These are phyloP conservation scores for Termitomyces sp. DNA, from an alignment of 768 basidiomycete species.

Conservation along the genomic window DNA sequence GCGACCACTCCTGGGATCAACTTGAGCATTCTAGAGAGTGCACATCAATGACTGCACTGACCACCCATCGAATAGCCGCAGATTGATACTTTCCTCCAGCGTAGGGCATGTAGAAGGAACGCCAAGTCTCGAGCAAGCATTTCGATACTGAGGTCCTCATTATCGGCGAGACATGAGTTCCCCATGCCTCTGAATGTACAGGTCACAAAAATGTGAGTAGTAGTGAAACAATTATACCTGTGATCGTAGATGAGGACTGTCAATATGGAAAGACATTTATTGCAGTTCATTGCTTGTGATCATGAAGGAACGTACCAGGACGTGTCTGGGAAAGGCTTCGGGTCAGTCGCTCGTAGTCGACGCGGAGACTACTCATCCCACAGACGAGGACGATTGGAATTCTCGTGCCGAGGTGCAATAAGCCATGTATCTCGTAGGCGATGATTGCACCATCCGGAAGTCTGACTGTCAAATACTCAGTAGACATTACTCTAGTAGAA, in stretches of 20 bases:
- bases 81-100: slow-evolving; percentile 36
- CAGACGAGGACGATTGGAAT: slow-evolving; percentile 37
- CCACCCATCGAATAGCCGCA: slow-evolving; percentile 53
- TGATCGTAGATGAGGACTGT: slow-evolving; percentile 43
- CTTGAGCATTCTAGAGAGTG: neutral
- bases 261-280: neutral
- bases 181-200: slow-evolving; percentile 35
- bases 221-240: slow-evolving; percentile 14
- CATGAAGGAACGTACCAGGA: slow-evolving; percentile 26
- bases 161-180: slow-evolving; percentile 28
- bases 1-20: slow-evolving; percentile 29
- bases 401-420: slow-evolving; percentile 22
- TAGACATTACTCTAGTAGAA: slow-evolving; percentile 10
- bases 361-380: slow-evolving; percentile 32
- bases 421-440: slow-evolving; percentile 39
- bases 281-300: neutral
- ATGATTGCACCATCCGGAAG: slow-evolving; percentile 39
- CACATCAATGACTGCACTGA: slow-evolving; percentile 14
- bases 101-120: slow-evolving; percentile 28
- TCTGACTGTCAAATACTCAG: slow-evolving; percentile 18
- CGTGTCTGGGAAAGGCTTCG: slow-evolving; percentile 27
- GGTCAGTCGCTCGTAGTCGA: slow-evolving; percentile 35
- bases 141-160: slow-evolving; percentile 39
- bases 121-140: slow-evolving; percentile 40
- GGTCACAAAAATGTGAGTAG: neutral